Percentiles rank a stretch among this genome's conserved stretches.
These are phyloP conservation scores for Leptodermis oblonga DNA, from an alignment of 257 asterid species.

Conservation along the genomic window DNA sequence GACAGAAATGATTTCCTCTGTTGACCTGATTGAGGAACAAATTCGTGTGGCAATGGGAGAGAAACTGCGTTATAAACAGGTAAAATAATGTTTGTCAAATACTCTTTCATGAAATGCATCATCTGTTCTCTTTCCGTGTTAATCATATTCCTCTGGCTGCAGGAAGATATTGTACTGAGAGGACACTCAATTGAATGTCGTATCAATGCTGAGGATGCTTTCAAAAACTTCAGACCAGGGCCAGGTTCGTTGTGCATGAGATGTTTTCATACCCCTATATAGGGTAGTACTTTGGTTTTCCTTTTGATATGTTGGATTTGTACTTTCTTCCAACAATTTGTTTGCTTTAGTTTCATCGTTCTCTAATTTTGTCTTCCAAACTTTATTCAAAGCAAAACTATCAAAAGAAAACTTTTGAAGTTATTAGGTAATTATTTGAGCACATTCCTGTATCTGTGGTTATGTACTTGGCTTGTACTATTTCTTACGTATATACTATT, in stretches of 20 bases:
- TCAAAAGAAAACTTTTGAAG: not conserved
- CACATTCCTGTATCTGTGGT: not conserved
- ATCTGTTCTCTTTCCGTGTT: not conserved
- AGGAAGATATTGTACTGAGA: slow-evolving; percentile 87
- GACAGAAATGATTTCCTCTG: slow-evolving; percentile 98
- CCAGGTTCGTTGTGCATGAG: slow-evolving; percentile 55
- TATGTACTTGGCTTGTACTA: not conserved
- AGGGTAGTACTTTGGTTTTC: not conserved
- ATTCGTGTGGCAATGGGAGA: slow-evolving; percentile 94
- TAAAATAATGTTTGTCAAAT: slow-evolving; percentile 4
- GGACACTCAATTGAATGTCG: slow-evolving; percentile 99
- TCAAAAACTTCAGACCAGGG: slow-evolving; percentile 98
- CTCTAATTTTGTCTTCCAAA: not conserved
- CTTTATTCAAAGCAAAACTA: not conserved
- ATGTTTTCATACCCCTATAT: not conserved
- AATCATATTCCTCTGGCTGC: slow-evolving; percentile 18
- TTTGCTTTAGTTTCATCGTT: not conserved
- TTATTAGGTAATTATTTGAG: not conserved
- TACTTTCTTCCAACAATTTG: not conserved
- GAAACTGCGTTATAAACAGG: slow-evolving; percentile 86
- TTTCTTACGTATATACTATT: not conserved
- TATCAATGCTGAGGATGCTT: slow-evolving; percentile 98
- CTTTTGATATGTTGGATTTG: not conserved
- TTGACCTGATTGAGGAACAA: slow-evolving; percentile 96
- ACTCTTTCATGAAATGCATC: not conserved